Evolutionary conservation across 805 yeast species (phyloP).

Genomic region (Ogataea naganishii): DNA sequence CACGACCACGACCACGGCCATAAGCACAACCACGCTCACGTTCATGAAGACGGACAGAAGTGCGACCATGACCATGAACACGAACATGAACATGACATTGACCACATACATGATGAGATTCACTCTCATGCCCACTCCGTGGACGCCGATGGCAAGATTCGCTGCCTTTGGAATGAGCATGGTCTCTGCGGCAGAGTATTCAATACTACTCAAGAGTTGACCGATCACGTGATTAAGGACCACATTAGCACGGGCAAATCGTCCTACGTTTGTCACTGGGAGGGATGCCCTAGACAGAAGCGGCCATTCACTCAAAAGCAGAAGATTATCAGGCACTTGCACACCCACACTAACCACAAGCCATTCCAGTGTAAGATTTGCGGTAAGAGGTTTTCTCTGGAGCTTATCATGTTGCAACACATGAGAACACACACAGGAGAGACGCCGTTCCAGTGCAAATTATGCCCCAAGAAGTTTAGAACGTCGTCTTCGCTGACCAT

Average conservation of each 20-base stretch:
- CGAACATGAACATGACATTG: no score
- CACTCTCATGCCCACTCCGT: no score
- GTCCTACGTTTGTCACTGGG: conserved; percentile 68
- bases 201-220: conserved; percentile 48
- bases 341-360: conserved; percentile 77
- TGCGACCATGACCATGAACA: conserved; percentile 3
- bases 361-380: conserved; percentile 73
- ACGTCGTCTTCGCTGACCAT: conserved; percentile 77
- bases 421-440: conserved; percentile 83
- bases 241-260: conserved; percentile 76
- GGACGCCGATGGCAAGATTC: conserved; percentile 10
- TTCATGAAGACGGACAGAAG: conserved; percentile 13
- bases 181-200: conserved; percentile 42
- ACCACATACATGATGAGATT: no score
- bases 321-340: conserved; percentile 77
- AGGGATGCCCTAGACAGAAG: conserved; percentile 57
- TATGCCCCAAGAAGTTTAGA: conserved; percentile 73
- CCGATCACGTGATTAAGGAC: conserved; percentile 54
- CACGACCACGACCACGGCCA: conserved; percentile 3
- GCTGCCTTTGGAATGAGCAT: conserved; percentile 8
- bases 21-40: conserved; percentile 1
- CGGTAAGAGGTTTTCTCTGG: conserved; percentile 65
- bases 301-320: conserved; percentile 74
- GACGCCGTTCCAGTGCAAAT: conserved; percentile 67
- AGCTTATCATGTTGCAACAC: conserved; percentile 73